Evolutionary conservation across 257 asterid genomes (phyloP).

Genomic region (Primulina huaijiensis): DNA sequence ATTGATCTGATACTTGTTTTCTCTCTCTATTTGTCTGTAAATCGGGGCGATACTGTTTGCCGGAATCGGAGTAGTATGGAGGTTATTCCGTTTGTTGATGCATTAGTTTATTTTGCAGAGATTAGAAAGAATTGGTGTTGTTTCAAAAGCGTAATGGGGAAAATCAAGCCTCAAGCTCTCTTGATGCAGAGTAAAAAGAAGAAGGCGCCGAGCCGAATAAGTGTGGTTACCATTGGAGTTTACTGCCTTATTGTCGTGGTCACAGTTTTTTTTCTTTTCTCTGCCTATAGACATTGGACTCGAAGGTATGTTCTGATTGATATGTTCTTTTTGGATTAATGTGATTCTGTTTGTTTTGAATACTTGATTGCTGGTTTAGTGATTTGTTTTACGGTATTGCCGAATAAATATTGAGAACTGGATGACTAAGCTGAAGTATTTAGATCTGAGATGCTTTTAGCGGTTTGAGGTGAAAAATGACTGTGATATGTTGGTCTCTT

Average conservation of each 20-base stretch:
- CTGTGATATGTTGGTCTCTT: conserved; percentile 14
- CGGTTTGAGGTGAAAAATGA: conserved; percentile 4
- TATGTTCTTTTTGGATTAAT: not conserved
- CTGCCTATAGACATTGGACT: conserved; percentile 50
- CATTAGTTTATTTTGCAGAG: conserved; percentile 29
- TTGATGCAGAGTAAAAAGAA: conserved; percentile 60
- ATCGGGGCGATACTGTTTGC: conserved; percentile 13
- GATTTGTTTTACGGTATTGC: conserved; percentile 2
- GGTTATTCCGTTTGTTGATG: conserved; percentile 23
- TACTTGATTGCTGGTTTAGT: conserved; percentile 2
- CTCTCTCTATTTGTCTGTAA: not conserved
- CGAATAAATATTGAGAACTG: conserved; percentile 8
- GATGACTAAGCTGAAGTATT: conserved; percentile 11
- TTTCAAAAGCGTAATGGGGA: conserved; percentile 40
- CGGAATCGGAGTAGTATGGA: conserved; percentile 5
- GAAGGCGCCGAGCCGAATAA: conserved; percentile 48
- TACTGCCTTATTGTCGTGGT: conserved; percentile 38
- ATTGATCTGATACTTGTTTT: not conserved
- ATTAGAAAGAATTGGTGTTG: conserved; percentile 29
- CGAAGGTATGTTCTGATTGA: conserved; percentile 30
- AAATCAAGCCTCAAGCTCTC: conserved; percentile 61
- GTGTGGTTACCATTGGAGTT: conserved; percentile 38
- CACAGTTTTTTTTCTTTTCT: conserved; percentile 38
- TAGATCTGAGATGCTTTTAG: conserved; percentile 5
- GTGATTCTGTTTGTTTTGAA: conserved; percentile 6